phyloP scores from a whole-genome alignment of 2,329 filamentous ascomycete genomes.

The Penicillium griseofulvum region DNA sequence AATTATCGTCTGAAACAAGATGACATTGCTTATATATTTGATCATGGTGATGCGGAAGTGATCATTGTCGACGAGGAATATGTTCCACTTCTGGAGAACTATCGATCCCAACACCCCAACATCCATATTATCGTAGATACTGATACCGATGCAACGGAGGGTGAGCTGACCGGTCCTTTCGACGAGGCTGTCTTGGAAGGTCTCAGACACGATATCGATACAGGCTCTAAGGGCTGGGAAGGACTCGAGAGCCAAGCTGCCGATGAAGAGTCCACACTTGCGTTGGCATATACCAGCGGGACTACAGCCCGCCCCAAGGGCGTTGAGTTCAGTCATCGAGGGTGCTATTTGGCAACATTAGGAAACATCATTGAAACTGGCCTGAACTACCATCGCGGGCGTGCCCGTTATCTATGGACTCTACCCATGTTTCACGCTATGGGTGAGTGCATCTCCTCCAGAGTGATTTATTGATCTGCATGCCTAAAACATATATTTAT shows the following conservation, averaged over 20 bases:
- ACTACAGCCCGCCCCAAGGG: conserved; percentile 92
- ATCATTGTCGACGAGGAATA: conserved; percentile 88
- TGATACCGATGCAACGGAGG: conserved; percentile 76
- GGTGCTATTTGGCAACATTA: conserved; percentile 78
- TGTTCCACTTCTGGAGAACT: conserved; percentile 65
- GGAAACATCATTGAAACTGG: conserved; percentile 87
- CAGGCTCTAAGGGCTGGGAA: conserved; percentile 70
- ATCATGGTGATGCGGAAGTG: conserved; percentile 78
- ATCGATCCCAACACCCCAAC: conserved; percentile 57
- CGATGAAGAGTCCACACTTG: conserved; percentile 77
- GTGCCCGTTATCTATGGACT: conserved; percentile 86
- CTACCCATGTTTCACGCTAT: conserved; percentile 78
- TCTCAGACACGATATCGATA: conserved; percentile 65
- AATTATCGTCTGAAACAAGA: conserved; percentile 76
- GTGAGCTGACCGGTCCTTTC: conserved; percentile 73
- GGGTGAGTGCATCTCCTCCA: conserved; percentile 38
- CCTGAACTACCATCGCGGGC: conserved; percentile 66
- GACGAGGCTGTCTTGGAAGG: conserved; percentile 82
- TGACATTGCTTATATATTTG: conserved; percentile 88
- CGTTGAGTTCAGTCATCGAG: conserved; percentile 85
- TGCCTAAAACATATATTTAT: neutral
- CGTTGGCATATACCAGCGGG: conserved; percentile 89
- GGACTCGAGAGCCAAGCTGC: conserved; percentile 67
- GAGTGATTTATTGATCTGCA: neutral
- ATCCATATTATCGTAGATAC: conserved; percentile 76